phyloP scores from a whole-genome alignment of 192 early-diverging fungal species.

The Coemansia sp. region DNA sequence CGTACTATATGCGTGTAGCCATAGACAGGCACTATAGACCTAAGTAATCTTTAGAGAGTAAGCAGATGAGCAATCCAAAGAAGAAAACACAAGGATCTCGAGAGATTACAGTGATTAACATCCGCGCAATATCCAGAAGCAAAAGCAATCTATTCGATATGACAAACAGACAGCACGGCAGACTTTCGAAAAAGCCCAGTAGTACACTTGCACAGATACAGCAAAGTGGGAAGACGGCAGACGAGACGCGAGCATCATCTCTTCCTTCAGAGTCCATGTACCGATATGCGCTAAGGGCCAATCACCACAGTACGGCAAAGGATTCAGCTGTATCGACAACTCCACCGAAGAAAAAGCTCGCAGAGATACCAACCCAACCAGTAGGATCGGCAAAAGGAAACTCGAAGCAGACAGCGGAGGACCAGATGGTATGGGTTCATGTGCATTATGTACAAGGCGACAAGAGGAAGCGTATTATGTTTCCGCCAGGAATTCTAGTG shows the following conservation, averaged over 20 bases:
- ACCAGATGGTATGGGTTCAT: constrained; percentile 19
- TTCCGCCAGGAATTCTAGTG: constrained; percentile 46
- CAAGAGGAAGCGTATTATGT: constrained; percentile 27
- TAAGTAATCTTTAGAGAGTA: too few relatives aligned
- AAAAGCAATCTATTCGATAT: background rate
- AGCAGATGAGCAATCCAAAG: background rate
- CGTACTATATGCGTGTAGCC: too few relatives aligned
- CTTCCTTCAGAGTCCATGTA: constrained; percentile 33
- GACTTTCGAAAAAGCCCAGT: constrained; percentile 22
- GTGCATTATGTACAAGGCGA: constrained; percentile 40
- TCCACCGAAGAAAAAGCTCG: background rate
- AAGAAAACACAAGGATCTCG: background rate
- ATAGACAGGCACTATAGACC: too few relatives aligned
- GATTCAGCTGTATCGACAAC: background rate
- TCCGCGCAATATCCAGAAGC: constrained; percentile 13
- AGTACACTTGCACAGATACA: constrained; percentile 12
- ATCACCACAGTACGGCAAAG: constrained; percentile 3
- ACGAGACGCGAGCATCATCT: constrained; percentile 5
- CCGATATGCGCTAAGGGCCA: constrained; percentile 12
- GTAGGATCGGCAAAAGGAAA: too few relatives aligned
- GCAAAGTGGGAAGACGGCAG: background rate
- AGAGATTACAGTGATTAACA: constrained; percentile 34
- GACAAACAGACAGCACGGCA: background rate
- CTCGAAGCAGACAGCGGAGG: background rate
- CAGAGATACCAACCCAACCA: too few relatives aligned